These are phyloP conservation scores for Trichosporon ovoides DNA, from an alignment of 1,284 basidiomycete species.

Conservation along the genomic window DNA sequence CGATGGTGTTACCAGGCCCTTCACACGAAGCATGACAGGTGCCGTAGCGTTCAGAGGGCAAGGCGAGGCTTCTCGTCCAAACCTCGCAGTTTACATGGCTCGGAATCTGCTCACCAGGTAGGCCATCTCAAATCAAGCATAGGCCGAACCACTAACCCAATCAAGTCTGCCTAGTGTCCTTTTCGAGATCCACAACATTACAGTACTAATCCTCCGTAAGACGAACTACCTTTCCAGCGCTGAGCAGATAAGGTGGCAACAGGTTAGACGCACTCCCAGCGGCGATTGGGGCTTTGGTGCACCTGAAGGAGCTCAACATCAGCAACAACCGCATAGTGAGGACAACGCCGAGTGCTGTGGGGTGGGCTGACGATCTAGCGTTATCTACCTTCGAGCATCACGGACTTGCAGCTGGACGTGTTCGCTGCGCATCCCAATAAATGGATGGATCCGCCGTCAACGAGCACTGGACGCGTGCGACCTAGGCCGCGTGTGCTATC, in stretches of 20 bases:
- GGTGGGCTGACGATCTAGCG: slow-evolving; percentile 19
- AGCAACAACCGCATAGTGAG: slow-evolving; percentile 45
- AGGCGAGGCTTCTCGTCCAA: background rate
- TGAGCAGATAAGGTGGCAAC: slow-evolving; percentile 33
- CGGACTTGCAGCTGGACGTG: slow-evolving; percentile 30
- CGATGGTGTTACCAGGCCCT: background rate
- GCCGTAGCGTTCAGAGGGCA: slow-evolving; percentile 9
- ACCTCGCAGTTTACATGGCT: background rate
- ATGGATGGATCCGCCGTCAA: slow-evolving; percentile 11
- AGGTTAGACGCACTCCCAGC: slow-evolving; percentile 39
- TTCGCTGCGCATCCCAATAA: slow-evolving; percentile 32
- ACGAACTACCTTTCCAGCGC: background rate
- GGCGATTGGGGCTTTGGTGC: slow-evolving; percentile 40
- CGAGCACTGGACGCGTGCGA: background rate
- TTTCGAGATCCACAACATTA: slow-evolving; percentile 45
- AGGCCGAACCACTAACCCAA: too few relatives aligned
- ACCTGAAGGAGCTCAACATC: slow-evolving; percentile 46
- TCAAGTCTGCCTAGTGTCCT: slow-evolving; percentile 44
- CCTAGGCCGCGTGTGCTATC: background rate
- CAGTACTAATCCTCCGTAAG: slow-evolving; percentile 38
- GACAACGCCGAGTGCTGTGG: background rate
- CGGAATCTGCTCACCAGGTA: background rate
- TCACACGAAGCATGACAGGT: slow-evolving; percentile 29
- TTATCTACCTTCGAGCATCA: slow-evolving; percentile 43
- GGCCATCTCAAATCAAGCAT: background rate